Base-by-base conservation (phyloP, 148 eudicot genomes). In the Amaranthus hypochondriacus region DNA sequence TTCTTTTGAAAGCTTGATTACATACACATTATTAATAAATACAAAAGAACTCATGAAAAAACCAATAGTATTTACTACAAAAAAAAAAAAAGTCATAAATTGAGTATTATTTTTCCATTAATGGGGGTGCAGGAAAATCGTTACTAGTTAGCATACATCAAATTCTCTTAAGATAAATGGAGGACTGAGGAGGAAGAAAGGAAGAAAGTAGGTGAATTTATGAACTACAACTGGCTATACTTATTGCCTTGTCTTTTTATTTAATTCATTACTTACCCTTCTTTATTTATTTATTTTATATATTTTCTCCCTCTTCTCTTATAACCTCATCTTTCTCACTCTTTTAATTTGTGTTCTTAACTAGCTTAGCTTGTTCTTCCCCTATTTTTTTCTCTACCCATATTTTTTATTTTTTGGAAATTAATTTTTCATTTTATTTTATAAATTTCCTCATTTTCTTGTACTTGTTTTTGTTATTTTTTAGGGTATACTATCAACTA, bases 171-270 rank as follows among this genome's bases (percentile, higher is more conserved):
- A 72, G 74, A 75, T 72, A 84, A 59, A 28, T 28, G 39, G 39
- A 28, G 18, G 18, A 18, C 18, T 18, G 18, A 18, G 18, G 18
- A 18, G 39, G 39, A 28, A 28, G 39, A 28, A 28, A 28, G 39
- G 39, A 66, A 80, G 14, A 72, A 78, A 77, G 82, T 79, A 52
- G 86, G 77, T 79, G 83, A 75, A 83, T 73, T 81, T 80, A 84
- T 51, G 75, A 76, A 55, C 74, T 75, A 88, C 90, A 83, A 60
- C 89, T 89, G 97, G 84, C 93, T 84, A 80, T 75, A 84, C 63
- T 86, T 51, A 89, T 86, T 89, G 87, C 90, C 42, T 58, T 62
- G 75, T 63, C 64, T 60, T 39, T 56, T 6, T 57, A 48, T 51
- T 59, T 49, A 46, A 64, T 80, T 70, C 71, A 72, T 75, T 71